Conservation (phyloP, 306 rosid genomes). For the Cucurbita moschata region DNA sequence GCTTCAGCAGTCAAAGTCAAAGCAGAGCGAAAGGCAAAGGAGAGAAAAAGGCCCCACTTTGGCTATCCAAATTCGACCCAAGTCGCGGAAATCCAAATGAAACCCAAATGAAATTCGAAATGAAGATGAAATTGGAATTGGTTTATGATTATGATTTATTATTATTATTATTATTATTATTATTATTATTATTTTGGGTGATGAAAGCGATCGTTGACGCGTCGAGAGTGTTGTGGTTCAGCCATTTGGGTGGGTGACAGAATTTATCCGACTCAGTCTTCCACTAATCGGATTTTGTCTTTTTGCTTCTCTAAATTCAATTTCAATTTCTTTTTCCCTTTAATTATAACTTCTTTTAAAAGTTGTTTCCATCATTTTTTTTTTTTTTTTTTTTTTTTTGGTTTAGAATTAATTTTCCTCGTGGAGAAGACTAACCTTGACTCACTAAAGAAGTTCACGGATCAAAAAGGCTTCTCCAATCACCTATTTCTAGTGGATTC, state of each 20-base stretch:
- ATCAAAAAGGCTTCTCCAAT: too few species aligned
- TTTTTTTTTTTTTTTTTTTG: too few species aligned
- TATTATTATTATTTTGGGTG: background rate
- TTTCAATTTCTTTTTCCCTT: background rate
- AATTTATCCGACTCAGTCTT: constrained; percentile 21
- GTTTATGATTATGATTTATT: too few species aligned
- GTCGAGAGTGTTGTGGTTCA: constrained; percentile 6
- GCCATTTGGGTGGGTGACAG: constrained; percentile 20
- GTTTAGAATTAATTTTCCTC: too few species aligned
- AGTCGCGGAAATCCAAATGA: constrained; percentile 16
- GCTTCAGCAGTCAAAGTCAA: constrained; percentile 79
- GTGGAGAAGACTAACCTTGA: too few species aligned
- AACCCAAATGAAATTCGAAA: constrained; percentile 8
- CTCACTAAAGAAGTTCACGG: too few species aligned
- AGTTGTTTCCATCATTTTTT: too few species aligned
- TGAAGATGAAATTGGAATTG: background rate
- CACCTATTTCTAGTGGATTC: too few species aligned
- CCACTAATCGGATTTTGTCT: constrained; percentile 14
- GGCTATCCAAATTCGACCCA: constrained; percentile 2
- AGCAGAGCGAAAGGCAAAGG: constrained; percentile 17
- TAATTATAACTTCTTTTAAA: too few species aligned
- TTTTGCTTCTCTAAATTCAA: background rate
- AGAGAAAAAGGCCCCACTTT: background rate
- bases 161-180: too few species aligned
- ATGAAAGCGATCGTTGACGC: constrained; percentile 11